Evolutionary conservation across 495 filamentous ascomycete species (phyloP).

Genomic region (Astrothelium macrocarpum): DNA sequence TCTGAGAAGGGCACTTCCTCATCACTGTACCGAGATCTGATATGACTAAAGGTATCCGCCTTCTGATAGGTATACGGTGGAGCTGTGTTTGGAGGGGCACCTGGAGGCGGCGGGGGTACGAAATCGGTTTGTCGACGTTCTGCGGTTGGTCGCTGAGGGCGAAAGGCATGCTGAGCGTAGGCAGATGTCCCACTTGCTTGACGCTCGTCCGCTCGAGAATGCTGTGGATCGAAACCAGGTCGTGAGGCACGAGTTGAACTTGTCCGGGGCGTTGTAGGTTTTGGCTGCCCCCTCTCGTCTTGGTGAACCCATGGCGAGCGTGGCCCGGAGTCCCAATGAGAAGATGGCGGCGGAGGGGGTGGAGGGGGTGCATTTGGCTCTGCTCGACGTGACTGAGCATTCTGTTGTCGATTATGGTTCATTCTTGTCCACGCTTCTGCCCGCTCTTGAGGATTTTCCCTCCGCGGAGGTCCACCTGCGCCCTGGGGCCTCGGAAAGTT

Average conservation of each 20-base stretch:
- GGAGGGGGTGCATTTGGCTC: slow-evolving; percentile 28
- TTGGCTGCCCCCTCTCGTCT: slow-evolving; percentile 9
- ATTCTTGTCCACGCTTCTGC: slow-evolving; percentile 4
- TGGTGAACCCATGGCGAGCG: not conserved
- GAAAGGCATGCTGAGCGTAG: slow-evolving; percentile 7
- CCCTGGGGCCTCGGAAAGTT: slow-evolving; percentile 27
- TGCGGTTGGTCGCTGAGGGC: slow-evolving; percentile 10
- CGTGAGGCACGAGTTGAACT: slow-evolving; percentile 38
- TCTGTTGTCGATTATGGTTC: not conserved
- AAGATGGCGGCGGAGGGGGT: not conserved
- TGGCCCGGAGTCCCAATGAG: slow-evolving; percentile 9
- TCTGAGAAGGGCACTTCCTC: slow-evolving; percentile 25
- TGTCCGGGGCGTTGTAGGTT: slow-evolving; percentile 31
- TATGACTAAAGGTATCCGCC: slow-evolving; percentile 39
- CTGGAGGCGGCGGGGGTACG: slow-evolving; percentile 21
- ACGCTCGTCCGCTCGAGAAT: slow-evolving; percentile 25
- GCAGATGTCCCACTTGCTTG: slow-evolving; percentile 11
- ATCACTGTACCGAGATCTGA: slow-evolving; percentile 21
- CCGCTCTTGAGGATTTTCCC: not conserved
- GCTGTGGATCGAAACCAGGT: slow-evolving; percentile 32
- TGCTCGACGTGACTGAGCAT: slow-evolving; percentile 12
- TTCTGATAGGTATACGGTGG: slow-evolving; percentile 38
- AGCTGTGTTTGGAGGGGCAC: slow-evolving; percentile 19
- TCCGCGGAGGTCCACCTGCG: slow-evolving; percentile 19
- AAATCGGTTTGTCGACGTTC: slow-evolving; percentile 13